A percentile compares a stretch with the other conserved stretches of the same genome.
Evolutionary conservation across 805 yeast species (phyloP).

Genomic region (Saturnispora diversa): DNA sequence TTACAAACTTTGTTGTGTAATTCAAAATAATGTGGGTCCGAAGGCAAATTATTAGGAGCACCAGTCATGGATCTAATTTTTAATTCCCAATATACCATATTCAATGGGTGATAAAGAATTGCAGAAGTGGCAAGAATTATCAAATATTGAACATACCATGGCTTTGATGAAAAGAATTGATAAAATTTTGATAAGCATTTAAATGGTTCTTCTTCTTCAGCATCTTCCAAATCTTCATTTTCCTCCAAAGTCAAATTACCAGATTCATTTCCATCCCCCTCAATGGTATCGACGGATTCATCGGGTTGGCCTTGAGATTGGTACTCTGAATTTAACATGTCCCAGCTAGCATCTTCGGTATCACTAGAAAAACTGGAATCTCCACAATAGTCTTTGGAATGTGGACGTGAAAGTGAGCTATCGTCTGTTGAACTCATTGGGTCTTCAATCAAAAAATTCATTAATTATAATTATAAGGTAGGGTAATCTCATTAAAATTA

Average conservation of each 20-base stretch:
- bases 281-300: neutral
- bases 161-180: neutral
- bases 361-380: no score
- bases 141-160: neutral
- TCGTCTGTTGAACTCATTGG: slow-evolving; percentile 3
- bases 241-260: no score
- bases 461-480: neutral
- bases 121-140: neutral
- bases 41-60: neutral
- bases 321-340: slow-evolving; percentile 1
- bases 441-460: no score
- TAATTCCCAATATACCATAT: neutral
- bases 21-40: neutral
- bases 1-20: slow-evolving; percentile 1
- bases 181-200: neutral
- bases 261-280: no score
- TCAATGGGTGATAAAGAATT: neutral
- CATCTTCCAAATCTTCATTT: neutral
- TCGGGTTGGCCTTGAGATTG: neutral
- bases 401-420: slow-evolving; percentile 1
- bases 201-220: no score
- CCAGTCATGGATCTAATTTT: slow-evolving; percentile 4
- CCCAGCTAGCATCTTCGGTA: slow-evolving; percentile 2
- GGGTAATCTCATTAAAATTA: neutral
- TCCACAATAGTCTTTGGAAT: no score